Evolutionary conservation across 2,329 filamentous ascomycete genomes (phyloP).

Genomic region (Plectosphaerella plurivora): DNA sequence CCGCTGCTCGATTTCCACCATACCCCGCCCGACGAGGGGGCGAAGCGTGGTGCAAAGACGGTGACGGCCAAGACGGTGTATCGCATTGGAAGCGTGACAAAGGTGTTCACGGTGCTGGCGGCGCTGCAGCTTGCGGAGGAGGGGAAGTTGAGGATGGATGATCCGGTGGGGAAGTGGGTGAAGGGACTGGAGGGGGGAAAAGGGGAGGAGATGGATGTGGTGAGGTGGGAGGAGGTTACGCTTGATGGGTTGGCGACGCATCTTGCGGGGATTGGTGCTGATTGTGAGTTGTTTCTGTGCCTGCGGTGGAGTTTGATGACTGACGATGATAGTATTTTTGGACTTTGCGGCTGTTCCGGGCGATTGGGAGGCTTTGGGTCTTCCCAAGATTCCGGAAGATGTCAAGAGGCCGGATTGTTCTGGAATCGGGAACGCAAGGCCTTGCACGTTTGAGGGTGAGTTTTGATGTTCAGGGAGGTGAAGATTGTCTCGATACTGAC

Average conservation of each 20-base stretch:
- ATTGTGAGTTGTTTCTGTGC: conserved; percentile 20
- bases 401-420: conserved; percentile 24
- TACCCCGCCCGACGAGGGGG: conserved; percentile 11
- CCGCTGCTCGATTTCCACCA: conserved; percentile 19
- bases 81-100: conserved; percentile 36
- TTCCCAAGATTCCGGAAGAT: conserved; percentile 22
- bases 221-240: conserved; percentile 44
- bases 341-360: conserved; percentile 23
- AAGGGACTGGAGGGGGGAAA: conserved; percentile 24
- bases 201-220: conserved; percentile 19
- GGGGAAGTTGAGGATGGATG: conserved; percentile 21
- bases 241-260: conserved; percentile 39
- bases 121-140: conserved; percentile 8
- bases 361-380: conserved; percentile 23
- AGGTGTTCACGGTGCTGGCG: conserved; percentile 17
- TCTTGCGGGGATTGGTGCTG: conserved; percentile 35
- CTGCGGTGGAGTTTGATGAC: background rate
- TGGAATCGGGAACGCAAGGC: conserved; percentile 25
- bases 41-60: conserved; percentile 15
- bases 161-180: conserved; percentile 39
- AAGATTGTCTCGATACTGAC: no score
- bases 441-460: conserved; percentile 21
- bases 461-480: background rate
- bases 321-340: conserved; percentile 21
- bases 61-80: conserved; percentile 30